Conservation (phyloP, 2,329 filamentous ascomycete genomes). For the Colletotrichum brevisporum region DNA sequence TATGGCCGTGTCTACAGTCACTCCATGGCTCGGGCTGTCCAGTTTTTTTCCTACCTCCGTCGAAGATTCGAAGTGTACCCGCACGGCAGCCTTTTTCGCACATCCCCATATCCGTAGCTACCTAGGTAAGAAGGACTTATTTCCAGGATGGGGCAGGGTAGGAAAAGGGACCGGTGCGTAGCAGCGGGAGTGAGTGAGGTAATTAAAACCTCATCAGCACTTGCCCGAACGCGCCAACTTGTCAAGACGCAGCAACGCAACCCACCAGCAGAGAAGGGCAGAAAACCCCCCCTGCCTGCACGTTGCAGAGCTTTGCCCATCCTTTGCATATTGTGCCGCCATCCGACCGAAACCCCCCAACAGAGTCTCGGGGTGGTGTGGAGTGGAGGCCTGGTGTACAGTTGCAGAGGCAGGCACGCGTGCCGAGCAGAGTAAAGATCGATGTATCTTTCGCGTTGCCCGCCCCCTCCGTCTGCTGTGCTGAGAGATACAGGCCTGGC, state of each 20-base stretch:
- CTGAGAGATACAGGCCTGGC: conserved; percentile 21
- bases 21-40: conserved; percentile 10
- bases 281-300: conserved; percentile 20
- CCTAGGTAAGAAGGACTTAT: background rate
- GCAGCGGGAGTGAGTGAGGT: conserved; percentile 23
- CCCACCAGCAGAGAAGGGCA: conserved; percentile 11
- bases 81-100: background rate
- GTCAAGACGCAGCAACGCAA: conserved; percentile 33
- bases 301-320: conserved; percentile 27
- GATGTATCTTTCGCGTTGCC: conserved; percentile 8
- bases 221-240: conserved; percentile 33
- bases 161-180: background rate
- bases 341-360: conserved; percentile 27
- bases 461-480: background rate
- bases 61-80: conserved; percentile 31
- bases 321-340: conserved; percentile 32
- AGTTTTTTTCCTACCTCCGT: conserved; percentile 28
- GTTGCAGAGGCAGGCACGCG: conserved; percentile 16
- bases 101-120: background rate
- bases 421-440: conserved; percentile 20
- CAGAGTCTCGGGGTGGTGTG: conserved; percentile 29
- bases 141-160: conserved; percentile 7
- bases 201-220: conserved; percentile 39
- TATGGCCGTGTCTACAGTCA: conserved; percentile 1
- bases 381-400: conserved; percentile 14